Evolutionary conservation across 495 filamentous ascomycete genomes (phyloP), one percentile per base, ranked within the genome.

Genomic region (Hypoxylon lienhwacheense): DNA sequence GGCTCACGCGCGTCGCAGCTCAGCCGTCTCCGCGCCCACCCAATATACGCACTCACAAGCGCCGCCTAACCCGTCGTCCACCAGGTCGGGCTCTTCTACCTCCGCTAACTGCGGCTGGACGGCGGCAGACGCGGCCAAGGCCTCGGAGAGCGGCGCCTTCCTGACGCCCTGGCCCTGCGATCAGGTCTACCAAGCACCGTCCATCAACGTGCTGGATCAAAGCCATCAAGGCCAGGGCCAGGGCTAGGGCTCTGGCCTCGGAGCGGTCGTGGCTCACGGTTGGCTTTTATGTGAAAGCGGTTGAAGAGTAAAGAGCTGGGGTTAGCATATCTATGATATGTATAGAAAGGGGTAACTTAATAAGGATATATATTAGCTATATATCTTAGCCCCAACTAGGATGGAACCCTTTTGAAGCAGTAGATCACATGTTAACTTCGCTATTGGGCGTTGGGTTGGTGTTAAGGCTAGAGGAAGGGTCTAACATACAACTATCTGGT

Each of bases 131-230:
- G 66, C 67, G 0, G 67, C 67, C 24, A 47, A 47, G 21, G 60
- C 51, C 17, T 56, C 66, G 5, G 22, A 47, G 33, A 44, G 50
- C 33, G 67, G 67, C 12, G 66, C 66, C 5, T 51, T 52, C 17
- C 42, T 68, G 8, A 48, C 64, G 2, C 50, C 67, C 7, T 70
- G 67, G 67, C 67, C 67, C 3, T 31, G 36, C 5, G 65, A 68
- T 15, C 41, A 69, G 56, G 5, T 47, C 4, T 69, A 63, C 40
- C 17, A 55, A 19, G 16, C 37, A 2, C 61, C 64, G 12, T 40
- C 46, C 0, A 10, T 61, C 11, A 39, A 54, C 19, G 14, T 50
- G 11, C 25, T 44, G 0, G 29, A 22, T 14, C 43, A 42, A 16
- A 19, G 21, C n/a, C 31, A 33, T 14, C 40, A 33, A 24, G 20